Evolutionary conservation across 2,329 filamentous ascomycete genomes (phyloP).

Genomic region (Salinomyces thailandicus): DNA sequence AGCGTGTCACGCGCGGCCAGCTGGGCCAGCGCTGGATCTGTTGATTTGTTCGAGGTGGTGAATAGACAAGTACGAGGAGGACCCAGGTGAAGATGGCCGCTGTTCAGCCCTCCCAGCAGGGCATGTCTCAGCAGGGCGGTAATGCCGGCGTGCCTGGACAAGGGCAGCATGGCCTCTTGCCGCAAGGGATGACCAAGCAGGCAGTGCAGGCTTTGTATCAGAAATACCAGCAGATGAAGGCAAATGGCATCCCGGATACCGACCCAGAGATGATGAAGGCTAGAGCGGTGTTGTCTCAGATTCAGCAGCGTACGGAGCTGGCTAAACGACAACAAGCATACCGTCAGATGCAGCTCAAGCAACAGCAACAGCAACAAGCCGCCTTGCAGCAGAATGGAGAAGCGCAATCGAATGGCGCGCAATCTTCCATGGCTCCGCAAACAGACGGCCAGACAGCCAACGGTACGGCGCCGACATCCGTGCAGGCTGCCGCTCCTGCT

Average conservation of each 20-base stretch:
- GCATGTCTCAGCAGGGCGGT: slow-evolving; percentile 15
- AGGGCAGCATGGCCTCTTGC: slow-evolving; percentile 15
- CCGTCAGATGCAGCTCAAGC: slow-evolving; percentile 33
- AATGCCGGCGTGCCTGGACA: slow-evolving; percentile 8
- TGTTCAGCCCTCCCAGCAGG: slow-evolving; percentile 17
- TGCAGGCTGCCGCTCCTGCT: slow-evolving; percentile 11
- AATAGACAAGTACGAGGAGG: neutral
- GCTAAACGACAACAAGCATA: slow-evolving; percentile 40
- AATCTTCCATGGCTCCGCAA: slow-evolving; percentile 30
- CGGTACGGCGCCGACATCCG: slow-evolving; percentile 9
- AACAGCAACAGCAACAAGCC: slow-evolving; percentile 38
- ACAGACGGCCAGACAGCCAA: slow-evolving; percentile 9
- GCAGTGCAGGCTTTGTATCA: slow-evolving; percentile 64
- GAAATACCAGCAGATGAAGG: slow-evolving; percentile 86
- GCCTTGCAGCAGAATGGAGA: slow-evolving; percentile 38
- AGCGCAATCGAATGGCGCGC: slow-evolving; percentile 41
- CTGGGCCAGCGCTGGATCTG: slow-evolving; percentile 1
- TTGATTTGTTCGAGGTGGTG: neutral
- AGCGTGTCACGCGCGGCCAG: slow-evolving; percentile 1
- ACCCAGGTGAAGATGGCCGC: slow-evolving; percentile 15
- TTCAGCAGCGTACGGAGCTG: slow-evolving; percentile 43
- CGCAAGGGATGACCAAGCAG: slow-evolving; percentile 58
- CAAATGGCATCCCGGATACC: slow-evolving; percentile 64
- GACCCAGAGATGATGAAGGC: slow-evolving; percentile 84
- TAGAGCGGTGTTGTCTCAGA: slow-evolving; percentile 60